Evolutionary conservation across 495 filamentous ascomycete genomes (phyloP), one percentile per base, ranked within the genome.

Genomic region (Podospora comata): DNA sequence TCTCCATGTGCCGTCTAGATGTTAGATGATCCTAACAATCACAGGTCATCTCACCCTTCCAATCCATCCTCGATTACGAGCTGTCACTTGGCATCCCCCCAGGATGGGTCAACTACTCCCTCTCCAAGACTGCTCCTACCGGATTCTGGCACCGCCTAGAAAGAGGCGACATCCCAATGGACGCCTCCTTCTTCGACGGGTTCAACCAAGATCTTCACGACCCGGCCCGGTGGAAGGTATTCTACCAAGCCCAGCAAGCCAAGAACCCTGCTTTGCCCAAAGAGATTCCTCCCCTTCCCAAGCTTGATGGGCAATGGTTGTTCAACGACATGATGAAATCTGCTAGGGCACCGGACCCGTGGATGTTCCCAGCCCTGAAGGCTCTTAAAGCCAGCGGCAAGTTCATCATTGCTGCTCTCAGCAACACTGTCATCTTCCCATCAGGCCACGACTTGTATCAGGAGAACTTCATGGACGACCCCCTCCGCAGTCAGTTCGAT

Each of bases 241-340:
- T 85, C 67, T 82, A 82, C 73, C 65, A 55, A 23, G 57, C 63
- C 56, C 76, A 78, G 60, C 76, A 79, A 55, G 76, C 74, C 20
- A 75, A 72, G 61, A 73, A 80, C 67, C 77, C 75, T 5, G 70
- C 67, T 0, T 75, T 72, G 9, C 79, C 75, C 2, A 68, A 66
- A n/a, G 63, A 78, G 18, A 65, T 85, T 4, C 91, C 90, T 7
- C 87, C 90, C 4, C 68, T 92, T 9, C 94, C 94, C 0, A 73
- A 82, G 2, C 82, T 99, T 44, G 90, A 97, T 74, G 92, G 87
- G 5, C 89, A 93, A 73, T 85, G 77, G 75, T 83, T 99, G 11
- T 97, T 98, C 84, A 91, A 89, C 87, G 87, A 89, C 67, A 98
- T 99, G 95, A 97, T 99, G 93, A 77, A 83, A 7, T 76, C 85